Evolutionary conservation across 345 rosid species (phyloP), one percentile per base, ranked within the genome.

Genomic region (Citrus sp.): DNA sequence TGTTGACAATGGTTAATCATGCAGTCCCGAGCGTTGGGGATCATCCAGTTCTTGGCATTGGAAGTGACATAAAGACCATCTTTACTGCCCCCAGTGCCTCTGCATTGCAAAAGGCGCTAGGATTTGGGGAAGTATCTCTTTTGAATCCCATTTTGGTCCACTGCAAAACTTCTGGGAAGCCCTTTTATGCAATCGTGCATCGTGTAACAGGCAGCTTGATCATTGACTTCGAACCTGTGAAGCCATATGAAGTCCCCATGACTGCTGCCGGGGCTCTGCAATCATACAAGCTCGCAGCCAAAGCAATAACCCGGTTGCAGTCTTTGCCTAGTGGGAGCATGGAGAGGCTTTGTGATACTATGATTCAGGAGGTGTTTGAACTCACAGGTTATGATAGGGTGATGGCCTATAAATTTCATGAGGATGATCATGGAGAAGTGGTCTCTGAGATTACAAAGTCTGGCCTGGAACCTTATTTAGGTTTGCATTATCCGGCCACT

Each of bases 391-490:
- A 95, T 87, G 99, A 95, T 84, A 90, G 99, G 85, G 96, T 86
- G 74, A 95, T 95, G 99, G 80, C 96, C 34, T 95, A 95, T 88
- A 95, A 92, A 59, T 95, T 95, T 84, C 99, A 95, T 35, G 98
- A 95, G 28, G 99, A 95, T 83, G 99, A 93, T 82, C 99, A 95
- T 67, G 99, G 99, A 32, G 99, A 95, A 85, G 99, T 95, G 71
- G 80, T 93, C 76, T 87, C 99, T 4, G 99, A 95, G 91, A 80
- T 87, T 32, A 90, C 98, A 27, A 93, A 93, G 86, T 92, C 98
- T 1, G 98, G 93, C 30, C 84, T 92, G 62, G 98, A 95, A 86
- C 98, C 99, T 6, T 95, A 93, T 76, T 88, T 95, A 79, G 99
- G 99, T n/a, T 79, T 95, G 86, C 99, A 95, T 77, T 95, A 95